phyloP scores from a whole-genome alignment of 2,329 filamentous ascomycete genomes.

The Apiospora arundinis region DNA sequence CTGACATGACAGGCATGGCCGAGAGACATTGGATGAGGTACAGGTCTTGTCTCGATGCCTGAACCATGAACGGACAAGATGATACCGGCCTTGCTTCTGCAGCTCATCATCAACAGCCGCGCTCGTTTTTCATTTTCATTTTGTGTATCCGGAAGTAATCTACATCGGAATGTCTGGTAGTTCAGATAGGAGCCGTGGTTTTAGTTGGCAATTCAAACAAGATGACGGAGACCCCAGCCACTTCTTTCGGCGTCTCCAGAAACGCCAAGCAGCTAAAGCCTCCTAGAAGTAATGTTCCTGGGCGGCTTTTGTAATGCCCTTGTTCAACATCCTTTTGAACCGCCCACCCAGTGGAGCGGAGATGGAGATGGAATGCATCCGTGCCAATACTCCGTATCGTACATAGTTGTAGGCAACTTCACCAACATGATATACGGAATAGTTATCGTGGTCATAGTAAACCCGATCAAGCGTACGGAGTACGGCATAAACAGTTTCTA shows the following conservation, averaged over 20 bases:
- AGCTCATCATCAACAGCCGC: neutral
- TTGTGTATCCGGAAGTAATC: too few relatives aligned
- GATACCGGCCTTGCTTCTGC: constrained; percentile 16
- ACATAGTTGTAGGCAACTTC: neutral
- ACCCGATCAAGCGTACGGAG: neutral
- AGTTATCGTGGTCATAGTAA: too few relatives aligned
- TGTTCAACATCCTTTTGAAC: constrained; percentile 1
- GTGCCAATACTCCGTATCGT: neutral
- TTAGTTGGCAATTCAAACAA: constrained; percentile 7
- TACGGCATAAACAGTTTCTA: neutral
- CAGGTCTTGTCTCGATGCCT: neutral
- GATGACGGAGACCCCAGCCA: constrained; percentile 7
- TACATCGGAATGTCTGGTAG: neutral
- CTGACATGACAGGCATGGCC: constrained; percentile 16
- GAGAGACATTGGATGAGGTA: constrained; percentile 10
- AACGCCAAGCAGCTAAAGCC: neutral
- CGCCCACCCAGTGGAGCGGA: constrained; percentile 1
- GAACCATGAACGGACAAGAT: neutral
- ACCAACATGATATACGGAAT: neutral
- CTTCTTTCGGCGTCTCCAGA: constrained; percentile 12
- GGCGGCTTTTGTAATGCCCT: neutral
- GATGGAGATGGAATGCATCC: constrained; percentile 14
- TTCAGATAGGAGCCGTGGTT: neutral
- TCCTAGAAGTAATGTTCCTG: constrained; percentile 13
- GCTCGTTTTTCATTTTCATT: neutral